These are phyloP conservation scores for Daldinia grandis DNA, from an alignment of 495 filamentous ascomycete species.

Conservation along the genomic window DNA sequence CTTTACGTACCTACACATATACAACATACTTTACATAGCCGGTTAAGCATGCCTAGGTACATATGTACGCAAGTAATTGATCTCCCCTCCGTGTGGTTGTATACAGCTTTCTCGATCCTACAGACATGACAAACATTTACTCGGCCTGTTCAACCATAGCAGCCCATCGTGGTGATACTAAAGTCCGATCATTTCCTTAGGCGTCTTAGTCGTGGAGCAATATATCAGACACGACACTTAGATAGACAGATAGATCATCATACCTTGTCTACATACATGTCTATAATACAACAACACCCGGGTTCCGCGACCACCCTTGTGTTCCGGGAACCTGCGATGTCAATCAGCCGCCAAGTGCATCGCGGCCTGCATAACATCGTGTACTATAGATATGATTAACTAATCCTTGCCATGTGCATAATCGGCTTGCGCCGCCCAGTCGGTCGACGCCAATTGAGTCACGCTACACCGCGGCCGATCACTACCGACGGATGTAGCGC, in stretches of 20 bases:
- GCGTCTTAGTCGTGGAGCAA: conserved; percentile 25
- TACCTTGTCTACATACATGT: conserved; percentile 7
- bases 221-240: conserved; percentile 30
- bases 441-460: conserved; percentile 30
- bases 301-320: conserved; percentile 22
- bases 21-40: conserved; percentile 6
- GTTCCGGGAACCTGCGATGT: conserved; percentile 17
- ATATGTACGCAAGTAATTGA: conserved; percentile 17
- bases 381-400: conserved; percentile 1
- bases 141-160: conserved; percentile 19
- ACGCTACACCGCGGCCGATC: conserved; percentile 27
- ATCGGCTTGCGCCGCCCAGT: conserved; percentile 34
- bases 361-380: conserved; percentile 24
- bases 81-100: conserved; percentile 36
- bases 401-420: conserved; percentile 14
- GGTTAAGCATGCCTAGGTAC: neutral
- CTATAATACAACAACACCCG: conserved; percentile 22
- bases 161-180: conserved; percentile 24
- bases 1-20: too few species aligned
- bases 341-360: conserved; percentile 35
- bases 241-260: conserved; percentile 21
- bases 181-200: conserved; percentile 37
- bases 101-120: conserved; percentile 12
- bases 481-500: conserved; percentile 22
- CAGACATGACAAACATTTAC: conserved; percentile 24